Base-by-base conservation (phyloP, 1,139 yeast genomes). In the Debaryomyces psychrophilus region DNA sequence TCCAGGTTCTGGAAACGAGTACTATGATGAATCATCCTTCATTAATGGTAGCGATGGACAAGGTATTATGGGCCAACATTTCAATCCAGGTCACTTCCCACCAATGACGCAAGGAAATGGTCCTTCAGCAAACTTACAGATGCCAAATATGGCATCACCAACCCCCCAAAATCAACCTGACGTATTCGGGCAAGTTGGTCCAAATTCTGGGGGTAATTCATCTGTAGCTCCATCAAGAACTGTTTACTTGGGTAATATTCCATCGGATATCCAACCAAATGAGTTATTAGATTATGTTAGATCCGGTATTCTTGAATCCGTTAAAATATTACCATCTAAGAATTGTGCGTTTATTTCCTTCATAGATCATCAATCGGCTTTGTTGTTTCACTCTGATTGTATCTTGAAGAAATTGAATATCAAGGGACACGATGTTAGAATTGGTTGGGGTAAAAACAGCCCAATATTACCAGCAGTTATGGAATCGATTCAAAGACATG, bases 271-370 rank as follows among this genome's bases (percentile, higher is more conserved):
- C 48, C 82, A 90, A 25, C 83, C 95, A 3, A 84, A 87, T 58
- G 96, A 90, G 59, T 70, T 93, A 46, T 75, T 93, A 59, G 93
- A 90, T 62, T 93, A 89, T 62, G 97, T 93, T 26, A 81, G 96
- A 56, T 86, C 96, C 26, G 98, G 98, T 20, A 84, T 90, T 17
- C 82, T 93, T 49, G 99, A 93, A 68, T 83, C 82, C 49, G 85
- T 81, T 45, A 78, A 78, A 60, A 73, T 81, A 42, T 65, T 81
- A 31, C 82, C 83, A 7, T 62, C 75, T 20, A 81, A 80, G 53
- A 80, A 79, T 59, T 81, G 86, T 65, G 85, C 85, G 9, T 81
- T 81, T 56, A 75, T 81, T 43, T 78, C 83, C n/a, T 81, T 81
- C 55, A 67, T 81, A 44, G 86, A 81, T 59, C 84, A 76, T 57